Evolutionary conservation across 2,329 filamentous ascomycete species (phyloP), one percentile per base, ranked within the genome.

Genomic region (Diaporthe caulivora): DNA sequence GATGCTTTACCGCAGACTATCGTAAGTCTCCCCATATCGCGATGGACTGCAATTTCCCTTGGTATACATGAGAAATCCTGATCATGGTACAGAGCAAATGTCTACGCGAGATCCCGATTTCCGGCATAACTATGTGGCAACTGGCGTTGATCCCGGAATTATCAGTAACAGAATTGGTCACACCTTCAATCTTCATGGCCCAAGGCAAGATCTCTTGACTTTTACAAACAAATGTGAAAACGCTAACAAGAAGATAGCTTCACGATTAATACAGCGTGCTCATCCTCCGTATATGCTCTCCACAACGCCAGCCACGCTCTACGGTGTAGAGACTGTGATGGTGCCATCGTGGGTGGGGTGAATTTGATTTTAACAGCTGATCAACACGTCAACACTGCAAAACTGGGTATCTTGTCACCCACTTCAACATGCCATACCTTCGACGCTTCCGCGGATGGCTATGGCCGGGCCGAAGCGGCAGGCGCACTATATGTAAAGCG

Each of bases 401-500:
- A 83, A 60, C 69, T 80, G 0, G 81, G 81, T 0, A 77, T 82
- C 0, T 70, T 84, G 0, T 85, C 82, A 0, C 79, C 81, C 0
- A 80, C 78, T 0, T 80, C 79, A 0, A 77, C 71, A 1, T 81
- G 81, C 81, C n/a, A 73, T 81, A 6, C 82, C 0, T 83, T 82
- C 62, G 81, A 81, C 37, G 75, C 67, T 0, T 15, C 24, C 1
- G 80, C 78, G 8, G 83, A 87, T 72, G 89, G 89, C 0, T 91
- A 90, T 74, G 87, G 37, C 37, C 37, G 37, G 7, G 37, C 37
- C 13, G 84, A 8, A 82, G 88, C 4, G 88, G 83, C 1, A 88
- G 90, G 57, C 88, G 84, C 0, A 77, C 82, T 90, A 0, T 77
- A 88, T 4, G 74, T 91, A 0, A 90, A 90, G 80, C 81, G 77